Percentiles rank a stretch among this genome's conserved stretches.
Evolutionary conservation across 805 yeast genomes (phyloP).

Genomic region (Candida morakotiae): DNA sequence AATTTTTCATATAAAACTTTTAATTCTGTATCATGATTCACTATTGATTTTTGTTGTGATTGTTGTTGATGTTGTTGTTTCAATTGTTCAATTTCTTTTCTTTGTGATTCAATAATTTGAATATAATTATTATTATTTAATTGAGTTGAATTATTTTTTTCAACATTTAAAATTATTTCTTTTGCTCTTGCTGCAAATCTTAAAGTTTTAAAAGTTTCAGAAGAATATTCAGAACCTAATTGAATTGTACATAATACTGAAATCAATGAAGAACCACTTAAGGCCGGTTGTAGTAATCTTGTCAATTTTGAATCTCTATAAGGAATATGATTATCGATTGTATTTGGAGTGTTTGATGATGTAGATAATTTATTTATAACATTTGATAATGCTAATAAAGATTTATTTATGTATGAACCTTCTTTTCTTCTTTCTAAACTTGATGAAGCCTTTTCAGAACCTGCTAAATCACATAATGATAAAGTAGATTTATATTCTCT

Average conservation of each 20-base stretch:
- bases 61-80: slow-evolving; percentile 12
- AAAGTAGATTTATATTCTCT: slow-evolving; percentile 52
- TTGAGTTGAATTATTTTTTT: slow-evolving; percentile 39
- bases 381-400: slow-evolving; percentile 83
- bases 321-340: slow-evolving; percentile 68
- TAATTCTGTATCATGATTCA: slow-evolving; percentile 46
- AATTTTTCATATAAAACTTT: slow-evolving; percentile 59
- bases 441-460: slow-evolving; percentile 82
- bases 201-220: slow-evolving; percentile 82
- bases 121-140: slow-evolving; percentile 43
- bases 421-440: slow-evolving; percentile 83
- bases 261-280: slow-evolving; percentile 82
- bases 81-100: slow-evolving; percentile 44
- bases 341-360: no score
- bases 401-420: slow-evolving; percentile 90
- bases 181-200: slow-evolving; percentile 93
- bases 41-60: not conserved
- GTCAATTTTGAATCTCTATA: slow-evolving; percentile 93
- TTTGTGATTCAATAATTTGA: slow-evolving; percentile 58
- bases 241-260: slow-evolving; percentile 86
- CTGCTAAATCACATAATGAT: slow-evolving; percentile 92
- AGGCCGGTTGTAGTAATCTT: slow-evolving; percentile 83
- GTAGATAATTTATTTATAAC: slow-evolving; percentile 79
- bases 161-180: slow-evolving; percentile 69
- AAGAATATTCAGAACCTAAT: slow-evolving; percentile 51